Base-by-base conservation (phyloP, 495 filamentous ascomycete species). In the Penicillium verhagenii region DNA sequence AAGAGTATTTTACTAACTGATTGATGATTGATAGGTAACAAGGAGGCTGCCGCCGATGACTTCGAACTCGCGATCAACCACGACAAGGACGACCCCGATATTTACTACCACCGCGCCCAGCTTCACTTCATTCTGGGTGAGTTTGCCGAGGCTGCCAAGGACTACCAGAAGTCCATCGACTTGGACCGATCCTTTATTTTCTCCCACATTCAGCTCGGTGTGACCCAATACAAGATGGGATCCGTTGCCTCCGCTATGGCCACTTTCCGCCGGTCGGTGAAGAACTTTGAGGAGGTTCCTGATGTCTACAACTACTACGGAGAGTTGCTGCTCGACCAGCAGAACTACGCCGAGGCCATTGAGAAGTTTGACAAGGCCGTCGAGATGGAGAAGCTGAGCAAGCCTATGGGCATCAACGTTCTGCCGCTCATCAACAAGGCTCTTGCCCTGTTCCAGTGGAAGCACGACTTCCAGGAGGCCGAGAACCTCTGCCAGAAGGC, bases 221-320 rank as follows among this genome's bases (percentile, higher is more conserved):
- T 99, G 37, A 99, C 94, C 42, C 94, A 99, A 74, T 99, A 99
- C 77, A 99, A 99, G 85, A 95, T 97, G 91, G 95, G 94, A 52
- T 96, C 91, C 9, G 88, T 97, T 45, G 94, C 94, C 3, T 96
- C 92, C 6, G 96, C 92, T 23, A 97, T 97, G 91, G 91, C 95
- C 13, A 97, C 95, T 6, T 99, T 99, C 84, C 82, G 94, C 56
- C 82, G 92, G 26, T 96, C 92, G 66, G 92, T 97, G 64, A 99
- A 97, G 88, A 96, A 95, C 74, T 99, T 99, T 64, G 89, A 91
- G 58, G 89, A 90, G 58, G 91, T 93, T 8, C 92, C 94, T 5
- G 94, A 99, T 67, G 94, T 99, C 3, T 99, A 97, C 78, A 99
- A 99, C 78, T 99, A 97, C 82, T 97, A 95, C 59, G 94, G 94